Evolutionary conservation across 2,329 filamentous ascomycete species (phyloP), one percentile per base, ranked within the genome.

Genomic region (Colletotrichum horii): DNA sequence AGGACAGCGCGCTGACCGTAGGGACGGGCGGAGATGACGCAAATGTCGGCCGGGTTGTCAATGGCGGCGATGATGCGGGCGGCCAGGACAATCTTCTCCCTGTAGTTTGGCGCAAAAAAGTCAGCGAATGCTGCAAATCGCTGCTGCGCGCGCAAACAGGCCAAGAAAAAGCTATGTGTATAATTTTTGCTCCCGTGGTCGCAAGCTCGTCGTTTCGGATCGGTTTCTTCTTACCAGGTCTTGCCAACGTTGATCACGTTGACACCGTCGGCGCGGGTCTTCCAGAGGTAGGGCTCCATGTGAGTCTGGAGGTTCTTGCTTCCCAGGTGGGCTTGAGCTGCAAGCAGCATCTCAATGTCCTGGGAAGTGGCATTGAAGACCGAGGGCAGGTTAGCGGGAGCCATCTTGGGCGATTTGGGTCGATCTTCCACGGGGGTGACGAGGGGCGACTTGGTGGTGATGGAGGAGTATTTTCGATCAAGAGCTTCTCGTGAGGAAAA

Each of bases 261-360:
- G 91, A 99, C 94, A 90, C 97, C 97, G 85, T 99, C 97, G 81
- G 95, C 94, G 86, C 97, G 95, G 88, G 96, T 98, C 94, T 99
- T 99, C 96, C 96, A 99, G 85, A 99, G 94, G 92, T 99, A 99
- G 82, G 96, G 95, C 90, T 98, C 95, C 96, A 98, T 98, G 92
- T 98, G 96, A 87, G 97, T 95, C 93, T 98, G 97, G 84, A 99
- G 89, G 93, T 99, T 99, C 95, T 98, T 98, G 90, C 94, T 95
- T 84, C 97, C 97, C 83, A 98, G 93, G 90, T 99, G 97, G 90
- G 91, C 93, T 91, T 98, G 96, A 85, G 97, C 96, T 85, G 96
- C 94, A 84, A 99, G 94, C 86, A 99, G 95, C 95, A 96, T 97
- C 95, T 99, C 97, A 90, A 99, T 97, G 91, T 99, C 97, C 91